Percentiles rank a stretch among this genome's conserved stretches.
phyloP scores from a whole-genome alignment of 129 eudicot species.

The Oenanthe sinensis region DNA sequence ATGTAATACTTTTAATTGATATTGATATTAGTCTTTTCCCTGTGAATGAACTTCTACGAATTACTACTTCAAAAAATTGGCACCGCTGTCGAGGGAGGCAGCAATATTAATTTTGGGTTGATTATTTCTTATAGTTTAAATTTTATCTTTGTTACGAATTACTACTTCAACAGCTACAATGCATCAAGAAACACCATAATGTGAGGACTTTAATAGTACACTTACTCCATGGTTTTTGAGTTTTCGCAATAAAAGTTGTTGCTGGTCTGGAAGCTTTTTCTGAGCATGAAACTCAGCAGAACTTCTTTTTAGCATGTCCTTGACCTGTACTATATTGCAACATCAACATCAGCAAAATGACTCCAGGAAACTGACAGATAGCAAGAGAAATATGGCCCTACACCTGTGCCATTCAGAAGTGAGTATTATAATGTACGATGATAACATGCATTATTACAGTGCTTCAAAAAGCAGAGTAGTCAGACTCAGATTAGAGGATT shows the following conservation, averaged over 20 bases:
- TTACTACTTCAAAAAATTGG: too few relatives aligned
- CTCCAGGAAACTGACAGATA: background rate
- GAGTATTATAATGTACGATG: background rate
- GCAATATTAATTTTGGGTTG: too few relatives aligned
- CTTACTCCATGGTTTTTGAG: constrained; percentile 85
- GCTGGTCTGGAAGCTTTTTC: constrained; percentile 89
- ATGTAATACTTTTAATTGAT: too few relatives aligned
- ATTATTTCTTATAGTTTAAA: too few relatives aligned
- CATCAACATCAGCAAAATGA: constrained; percentile 8
- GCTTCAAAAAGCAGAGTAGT: background rate
- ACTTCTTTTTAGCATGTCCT: constrained; percentile 99
- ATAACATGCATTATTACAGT: background rate
- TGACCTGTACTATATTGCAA: constrained; percentile 44
- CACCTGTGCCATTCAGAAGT: background rate
- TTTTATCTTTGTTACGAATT: too few relatives aligned
- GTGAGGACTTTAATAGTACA: background rate
- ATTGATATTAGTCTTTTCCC: too few relatives aligned
- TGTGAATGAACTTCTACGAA: too few relatives aligned
- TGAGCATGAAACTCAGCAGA: constrained; percentile 99
- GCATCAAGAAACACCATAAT: background rate
- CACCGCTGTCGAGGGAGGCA: too few relatives aligned
- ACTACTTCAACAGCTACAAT: background rate
- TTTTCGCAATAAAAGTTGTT: constrained; percentile 78
- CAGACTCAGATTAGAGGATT: too few relatives aligned
- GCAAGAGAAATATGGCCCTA: too few relatives aligned